A percentile compares a stretch with the other conserved stretches of the same genome.
Conservation (phyloP, 2,329 filamentous ascomycete species). For the Botrytis aclada region DNA sequence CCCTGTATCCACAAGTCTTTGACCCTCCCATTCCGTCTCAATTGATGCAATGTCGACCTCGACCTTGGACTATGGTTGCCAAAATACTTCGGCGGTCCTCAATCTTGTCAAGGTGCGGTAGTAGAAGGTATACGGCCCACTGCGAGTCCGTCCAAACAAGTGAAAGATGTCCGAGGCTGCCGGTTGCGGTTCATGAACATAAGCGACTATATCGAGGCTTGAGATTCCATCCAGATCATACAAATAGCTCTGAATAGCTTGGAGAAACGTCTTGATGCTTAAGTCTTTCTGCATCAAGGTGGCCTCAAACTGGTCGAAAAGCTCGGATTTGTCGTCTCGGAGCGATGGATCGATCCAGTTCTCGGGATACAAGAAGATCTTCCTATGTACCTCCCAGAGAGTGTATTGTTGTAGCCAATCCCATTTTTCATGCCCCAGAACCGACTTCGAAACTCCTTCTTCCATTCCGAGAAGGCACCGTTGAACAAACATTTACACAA, state of each 20-base stretch:
- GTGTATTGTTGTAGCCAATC: conserved; percentile 32
- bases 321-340: conserved; percentile 37
- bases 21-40: not conserved
- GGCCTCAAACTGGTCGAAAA: conserved; percentile 32
- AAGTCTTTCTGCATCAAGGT: not conserved
- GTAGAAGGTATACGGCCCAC: not conserved
- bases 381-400: conserved; percentile 37
- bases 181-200: not conserved
- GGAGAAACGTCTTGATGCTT: not conserved
- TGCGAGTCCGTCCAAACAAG: not conserved
- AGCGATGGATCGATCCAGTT: conserved; percentile 38
- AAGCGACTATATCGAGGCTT: not conserved
- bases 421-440: conserved; percentile 25
- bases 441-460: not conserved
- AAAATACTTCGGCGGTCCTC: not conserved
- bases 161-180: not conserved
- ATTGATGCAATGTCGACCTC: not conserved
- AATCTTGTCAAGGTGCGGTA: not conserved
- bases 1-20: not conserved
- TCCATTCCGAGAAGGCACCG: conserved; percentile 38
- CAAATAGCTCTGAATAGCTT: not conserved
- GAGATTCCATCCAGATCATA: not conserved
- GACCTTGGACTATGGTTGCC: not conserved
- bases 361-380: conserved; percentile 39
- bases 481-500: conserved; percentile 37